A percentile compares a stretch with the other conserved stretches of the same genome.
These are phyloP conservation scores for Lactifluus piperatus DNA, from an alignment of 768 basidiomycete genomes.

Conservation along the genomic window DNA sequence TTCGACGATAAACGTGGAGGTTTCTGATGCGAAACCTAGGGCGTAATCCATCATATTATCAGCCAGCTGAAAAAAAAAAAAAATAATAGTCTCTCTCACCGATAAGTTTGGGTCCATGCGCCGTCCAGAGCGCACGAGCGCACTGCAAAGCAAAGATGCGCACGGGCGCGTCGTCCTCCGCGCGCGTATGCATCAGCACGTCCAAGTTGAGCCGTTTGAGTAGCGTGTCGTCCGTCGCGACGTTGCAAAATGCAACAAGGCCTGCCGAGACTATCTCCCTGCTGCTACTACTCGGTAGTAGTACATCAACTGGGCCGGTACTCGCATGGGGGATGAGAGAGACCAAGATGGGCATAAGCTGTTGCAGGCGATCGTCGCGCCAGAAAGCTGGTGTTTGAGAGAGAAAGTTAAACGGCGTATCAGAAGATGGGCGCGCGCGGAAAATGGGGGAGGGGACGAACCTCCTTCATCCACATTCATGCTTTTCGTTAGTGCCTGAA, in stretches of 20 bases:
- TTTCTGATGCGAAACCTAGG: constrained; percentile 69
- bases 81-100: constrained; percentile 37
- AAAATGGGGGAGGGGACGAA: constrained; percentile 32
- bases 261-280: constrained; percentile 36
- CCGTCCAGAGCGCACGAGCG: constrained; percentile 65
- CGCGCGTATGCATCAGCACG: constrained; percentile 82
- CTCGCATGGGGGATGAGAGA: constrained; percentile 4
- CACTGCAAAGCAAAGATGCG: constrained; percentile 64
- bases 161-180: constrained; percentile 67
- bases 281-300: neutral
- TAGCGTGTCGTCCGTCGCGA: constrained; percentile 44
- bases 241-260: constrained; percentile 47
- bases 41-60: neutral
- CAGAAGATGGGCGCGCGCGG: neutral
- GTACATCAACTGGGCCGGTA: neutral
- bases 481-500: constrained; percentile 58
- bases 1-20: constrained; percentile 80
- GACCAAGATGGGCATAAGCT: constrained; percentile 35
- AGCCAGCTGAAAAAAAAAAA: neutral
- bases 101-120: constrained; percentile 64
- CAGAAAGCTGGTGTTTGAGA: constrained; percentile 60
- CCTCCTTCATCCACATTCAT: constrained; percentile 75
- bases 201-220: constrained; percentile 78
- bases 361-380: constrained; percentile 72
- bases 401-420: neutral